Evolutionary conservation across 306 rosid species (phyloP).

Genomic region (Acacia acuminata): DNA sequence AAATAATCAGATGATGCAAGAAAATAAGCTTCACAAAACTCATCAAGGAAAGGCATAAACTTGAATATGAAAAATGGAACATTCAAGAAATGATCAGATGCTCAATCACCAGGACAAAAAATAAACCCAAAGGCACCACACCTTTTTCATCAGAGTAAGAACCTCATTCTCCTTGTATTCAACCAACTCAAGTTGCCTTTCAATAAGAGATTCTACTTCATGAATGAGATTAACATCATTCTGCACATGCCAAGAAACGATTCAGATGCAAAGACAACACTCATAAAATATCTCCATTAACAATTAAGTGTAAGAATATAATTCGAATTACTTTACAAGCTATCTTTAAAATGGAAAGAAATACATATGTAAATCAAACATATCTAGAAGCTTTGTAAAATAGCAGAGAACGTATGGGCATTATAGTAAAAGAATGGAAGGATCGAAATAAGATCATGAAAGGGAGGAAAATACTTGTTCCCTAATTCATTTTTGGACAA

Average conservation of each 20-base stretch:
- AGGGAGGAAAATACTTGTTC: background rate
- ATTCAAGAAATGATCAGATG: background rate
- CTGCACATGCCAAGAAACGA: slow-evolving; percentile 47
- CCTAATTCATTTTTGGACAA: background rate
- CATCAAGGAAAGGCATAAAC: slow-evolving; percentile 6
- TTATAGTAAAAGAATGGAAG: background rate
- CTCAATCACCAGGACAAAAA: background rate
- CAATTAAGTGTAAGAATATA: background rate
- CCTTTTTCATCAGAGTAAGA: slow-evolving; percentile 63
- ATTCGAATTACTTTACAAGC: background rate
- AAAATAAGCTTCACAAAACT: background rate
- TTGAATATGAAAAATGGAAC: background rate
- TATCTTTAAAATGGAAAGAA: background rate
- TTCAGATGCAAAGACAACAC: slow-evolving; percentile 18
- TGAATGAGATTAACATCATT: slow-evolving; percentile 71
- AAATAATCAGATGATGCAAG: background rate
- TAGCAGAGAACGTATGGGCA: background rate
- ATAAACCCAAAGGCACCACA: slow-evolving; percentile 21
- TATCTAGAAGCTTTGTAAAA: background rate
- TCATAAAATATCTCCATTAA: slow-evolving; percentile 10
- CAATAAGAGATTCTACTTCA: slow-evolving; percentile 68
- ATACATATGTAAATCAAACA: background rate
- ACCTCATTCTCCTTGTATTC: slow-evolving; percentile 80
- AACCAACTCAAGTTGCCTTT: slow-evolving; percentile 59
- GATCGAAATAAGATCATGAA: background rate